Evolutionary conservation across 2,329 filamentous ascomycete species (phyloP).

Genomic region (Akanthomyces dipterigenus): DNA sequence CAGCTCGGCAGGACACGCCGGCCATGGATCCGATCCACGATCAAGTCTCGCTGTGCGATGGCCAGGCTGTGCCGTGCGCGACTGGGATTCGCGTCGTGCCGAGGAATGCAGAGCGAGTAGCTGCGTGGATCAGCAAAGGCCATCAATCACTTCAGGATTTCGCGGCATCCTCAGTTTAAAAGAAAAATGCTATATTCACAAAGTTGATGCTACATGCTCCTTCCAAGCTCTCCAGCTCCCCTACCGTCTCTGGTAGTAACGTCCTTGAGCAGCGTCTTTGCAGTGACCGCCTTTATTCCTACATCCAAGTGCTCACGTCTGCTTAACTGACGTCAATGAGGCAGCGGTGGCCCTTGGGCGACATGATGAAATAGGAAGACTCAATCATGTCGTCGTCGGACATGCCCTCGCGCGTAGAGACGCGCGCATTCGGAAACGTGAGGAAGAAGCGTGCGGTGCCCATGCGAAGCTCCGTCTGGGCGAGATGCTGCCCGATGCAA

Average conservation of each 20-base stretch:
- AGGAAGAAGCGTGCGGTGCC: conserved; percentile 46
- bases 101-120: not conserved
- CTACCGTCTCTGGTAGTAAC: not conserved
- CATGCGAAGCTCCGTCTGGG: conserved; percentile 48
- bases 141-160: not conserved
- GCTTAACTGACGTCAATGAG: not conserved
- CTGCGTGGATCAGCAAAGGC: not conserved
- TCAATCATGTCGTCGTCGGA: conserved; percentile 29
- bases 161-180: not conserved
- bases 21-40: conserved; percentile 10
- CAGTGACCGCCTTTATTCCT: too few relatives aligned
- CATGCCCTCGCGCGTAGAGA: conserved; percentile 28
- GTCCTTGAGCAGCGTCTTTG: too few relatives aligned
- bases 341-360: conserved; percentile 7
- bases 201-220: too few relatives aligned
- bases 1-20: conserved; percentile 4
- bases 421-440: conserved; percentile 30
- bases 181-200: not conserved
- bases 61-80: conserved; percentile 7
- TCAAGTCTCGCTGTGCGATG: not conserved
- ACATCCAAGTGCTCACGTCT: too few relatives aligned
- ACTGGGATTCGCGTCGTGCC: conserved; percentile 7
- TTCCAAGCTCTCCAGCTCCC: too few relatives aligned
- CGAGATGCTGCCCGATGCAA: conserved; percentile 52
- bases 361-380: conserved; percentile 25